Base-by-base conservation (phyloP, 2,329 filamentous ascomycete species). In the Myotisia sp. region DNA sequence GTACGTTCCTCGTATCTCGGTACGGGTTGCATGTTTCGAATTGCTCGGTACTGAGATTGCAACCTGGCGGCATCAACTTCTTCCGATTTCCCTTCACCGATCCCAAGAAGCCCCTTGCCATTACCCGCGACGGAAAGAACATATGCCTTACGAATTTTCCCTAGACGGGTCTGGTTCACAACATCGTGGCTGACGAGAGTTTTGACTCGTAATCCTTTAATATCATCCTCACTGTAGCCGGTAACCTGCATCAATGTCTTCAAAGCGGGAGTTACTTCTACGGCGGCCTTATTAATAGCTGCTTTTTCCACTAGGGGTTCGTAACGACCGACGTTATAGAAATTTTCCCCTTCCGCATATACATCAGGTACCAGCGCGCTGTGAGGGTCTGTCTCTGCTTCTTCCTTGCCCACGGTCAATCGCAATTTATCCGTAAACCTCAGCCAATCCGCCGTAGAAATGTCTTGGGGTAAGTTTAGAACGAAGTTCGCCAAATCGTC, bases 11-110 rank as follows among this genome's bases (percentile, higher is more conserved):
- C 90, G 54, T 95, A 98, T 38, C 87, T 70, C 32, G 76, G 74
- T 37, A 98, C 74, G n/a, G 90, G 86, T 63, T 75, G 74, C 82
- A 98, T 85, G 65, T 90, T 94, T 51, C 79, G 70, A 47, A 95
- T 81, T 16, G 90, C 87, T 44, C 78, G 68, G 61, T 85, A 74
- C 57, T 71, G 74, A 28, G 85, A 80, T 62, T 92, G 84, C 43
- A 68, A 62, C 24, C 61, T 55, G 1, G 82, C 83, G 39, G 81
- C 74, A 20, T 67, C 61, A 1, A 64, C 50, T 58, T 94, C 85
- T 18, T 76, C 74, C 6, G 79, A 79, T 67, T 95, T 98, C 47
- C 82, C 86, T 59, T 87, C 80, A 37, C 90, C 90, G 39, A 95
- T 68, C 7, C 90, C 90, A 20, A 98, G 60, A 49, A 87, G 70